Base-by-base conservation (phyloP, 73 alveolate genomes). In the Paramecium pentaurelia region DNA sequence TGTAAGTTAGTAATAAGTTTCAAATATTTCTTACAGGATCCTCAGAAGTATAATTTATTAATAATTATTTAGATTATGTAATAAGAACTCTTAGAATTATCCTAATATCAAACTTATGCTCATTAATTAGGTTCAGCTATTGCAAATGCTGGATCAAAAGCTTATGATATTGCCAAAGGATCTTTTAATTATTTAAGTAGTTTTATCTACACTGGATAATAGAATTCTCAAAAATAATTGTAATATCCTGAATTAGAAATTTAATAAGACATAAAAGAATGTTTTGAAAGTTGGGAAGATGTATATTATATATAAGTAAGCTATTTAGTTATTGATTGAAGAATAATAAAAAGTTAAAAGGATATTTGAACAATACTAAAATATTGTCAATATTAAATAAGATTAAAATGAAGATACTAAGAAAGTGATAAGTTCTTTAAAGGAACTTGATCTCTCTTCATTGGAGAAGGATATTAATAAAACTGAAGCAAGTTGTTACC, bases 211-310 rank as follows among this genome's bases (percentile, higher is more conserved):
- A 12, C 71, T 5, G 36, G 68, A 12, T 47, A 80, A 80, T 36
- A 54, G 32, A 54, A 32, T 75, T 14, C 51, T 22, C 7, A 45
- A 45, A 9, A 40, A 44, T 36, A 49, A 45, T 25, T 45, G 12
- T 20, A 36, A 32, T 40, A 37, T 73, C 47, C 47, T 18, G 73
- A 80, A 32, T 45, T 6, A 4, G 75, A 45, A 45, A 44, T 27
- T 45, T 20, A 14, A 16, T 18, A 42, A 22, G 91, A 80, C 14
- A 47, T 36, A 27, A 80, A 49, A 16, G 58, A 27, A 12, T 45
- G 27, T 5, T 80, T 80, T 47, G 71, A 80, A 32, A 45, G 75
- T 25, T 80, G 91, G 91, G 91, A 80, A 22, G 91, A 80, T 47
- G 91, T 80, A 80, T 42, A 11, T 18, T 6, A 28, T 68, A 60